phyloP scores from a whole-genome alignment of 352 stramenopile genomes.

The Blastocystis sp. region DNA sequence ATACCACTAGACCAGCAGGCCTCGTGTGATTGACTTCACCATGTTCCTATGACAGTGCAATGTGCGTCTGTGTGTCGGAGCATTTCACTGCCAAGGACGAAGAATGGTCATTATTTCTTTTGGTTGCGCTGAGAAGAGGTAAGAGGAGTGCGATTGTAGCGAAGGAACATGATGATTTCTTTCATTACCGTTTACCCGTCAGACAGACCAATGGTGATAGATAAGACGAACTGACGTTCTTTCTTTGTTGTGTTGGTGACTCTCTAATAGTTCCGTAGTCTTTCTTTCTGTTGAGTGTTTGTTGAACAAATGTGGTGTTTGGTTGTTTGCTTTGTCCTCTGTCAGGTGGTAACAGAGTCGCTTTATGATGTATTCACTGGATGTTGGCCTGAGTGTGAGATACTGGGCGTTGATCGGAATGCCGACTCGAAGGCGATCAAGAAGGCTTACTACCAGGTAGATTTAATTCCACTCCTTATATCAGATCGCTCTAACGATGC shows the following conservation, averaged over 20 bases:
- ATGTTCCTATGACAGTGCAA: neutral
- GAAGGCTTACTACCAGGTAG: conserved; percentile 46
- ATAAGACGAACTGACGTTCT: neutral
- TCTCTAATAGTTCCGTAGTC: neutral
- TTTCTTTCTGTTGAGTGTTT: neutral
- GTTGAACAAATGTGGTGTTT: too few relatives aligned
- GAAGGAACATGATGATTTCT: neutral
- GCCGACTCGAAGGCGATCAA: conserved; percentile 16
- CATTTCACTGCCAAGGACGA: neutral
- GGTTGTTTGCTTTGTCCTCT: too few relatives aligned
- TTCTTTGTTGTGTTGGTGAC: neutral
- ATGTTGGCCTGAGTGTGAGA: neutral
- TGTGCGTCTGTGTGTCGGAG: neutral
- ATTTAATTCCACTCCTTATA: neutral
- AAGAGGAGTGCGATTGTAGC: neutral
- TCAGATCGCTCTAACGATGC: conserved; percentile 20
- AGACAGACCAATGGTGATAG: conserved; percentile 1
- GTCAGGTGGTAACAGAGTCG: neutral
- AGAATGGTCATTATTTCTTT: neutral
- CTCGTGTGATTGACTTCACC: neutral
- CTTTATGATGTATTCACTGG: conserved; percentile 4
- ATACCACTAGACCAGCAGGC: conserved; percentile 57
- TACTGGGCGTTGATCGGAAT: conserved; percentile 9
- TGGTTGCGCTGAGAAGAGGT: neutral
- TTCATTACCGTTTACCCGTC: conserved; percentile 9